Percentiles rank a stretch among this genome's conserved stretches.
These are phyloP conservation scores for Coemansia linderi DNA, from an alignment of 371 early-diverging fungal genomes.

Conservation along the genomic window DNA sequence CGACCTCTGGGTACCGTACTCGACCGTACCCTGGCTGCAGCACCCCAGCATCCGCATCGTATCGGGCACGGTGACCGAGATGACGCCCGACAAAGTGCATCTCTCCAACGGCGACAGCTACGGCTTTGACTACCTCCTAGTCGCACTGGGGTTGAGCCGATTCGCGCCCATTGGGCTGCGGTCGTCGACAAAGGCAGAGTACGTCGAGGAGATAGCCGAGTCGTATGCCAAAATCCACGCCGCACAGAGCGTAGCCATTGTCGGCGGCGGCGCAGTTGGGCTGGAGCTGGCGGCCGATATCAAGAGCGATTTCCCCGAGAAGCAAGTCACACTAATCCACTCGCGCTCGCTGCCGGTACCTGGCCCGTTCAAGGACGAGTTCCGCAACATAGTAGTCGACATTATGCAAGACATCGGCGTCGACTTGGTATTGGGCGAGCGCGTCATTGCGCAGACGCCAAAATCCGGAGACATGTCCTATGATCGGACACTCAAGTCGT, in stretches of 20 bases:
- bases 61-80: conserved; percentile 17
- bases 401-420: conserved; percentile 38
- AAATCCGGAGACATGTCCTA: conserved; percentile 16
- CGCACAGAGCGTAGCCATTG: conserved; percentile 55
- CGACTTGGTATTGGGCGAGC: conserved; percentile 25
- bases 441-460: conserved; percentile 20
- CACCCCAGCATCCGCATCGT: conserved; percentile 28
- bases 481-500: no score
- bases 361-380: conserved; percentile 35
- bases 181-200: conserved; percentile 19
- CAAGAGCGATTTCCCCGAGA: conserved; percentile 67
- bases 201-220: not conserved
- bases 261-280: conserved; percentile 63
- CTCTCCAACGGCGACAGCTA: conserved; percentile 52
- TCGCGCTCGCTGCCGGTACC: conserved; percentile 31
- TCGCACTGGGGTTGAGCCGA: conserved; percentile 67
- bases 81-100: conserved; percentile 33
- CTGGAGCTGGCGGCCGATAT: conserved; percentile 69
- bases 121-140: conserved; percentile 68
- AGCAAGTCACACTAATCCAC: conserved; percentile 66
- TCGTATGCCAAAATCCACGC: conserved; percentile 25
- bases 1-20: conserved; percentile 57
- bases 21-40: conserved; percentile 27
- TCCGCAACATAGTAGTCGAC: conserved; percentile 17
- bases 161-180: conserved; percentile 40